Evolutionary conservation across 768 basidiomycete genomes (phyloP).

Genomic region (Termitomyces sp.): DNA sequence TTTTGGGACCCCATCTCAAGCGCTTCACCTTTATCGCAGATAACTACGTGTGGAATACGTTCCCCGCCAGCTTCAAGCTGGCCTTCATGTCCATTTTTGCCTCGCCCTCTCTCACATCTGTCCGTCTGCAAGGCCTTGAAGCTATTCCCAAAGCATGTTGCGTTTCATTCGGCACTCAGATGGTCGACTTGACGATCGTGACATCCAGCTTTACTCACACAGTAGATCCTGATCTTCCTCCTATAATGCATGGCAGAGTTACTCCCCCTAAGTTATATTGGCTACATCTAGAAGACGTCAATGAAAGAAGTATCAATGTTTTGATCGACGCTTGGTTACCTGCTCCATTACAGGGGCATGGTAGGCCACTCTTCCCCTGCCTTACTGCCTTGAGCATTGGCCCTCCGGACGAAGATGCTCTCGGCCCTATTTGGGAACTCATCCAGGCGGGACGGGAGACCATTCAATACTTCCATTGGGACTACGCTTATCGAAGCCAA

Average conservation of each 20-base stretch:
- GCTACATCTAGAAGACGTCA: conserved; percentile 4
- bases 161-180: neutral
- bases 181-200: conserved; percentile 1
- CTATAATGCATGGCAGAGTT: neutral
- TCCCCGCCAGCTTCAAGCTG: conserved; percentile 1
- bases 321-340: conserved; percentile 2
- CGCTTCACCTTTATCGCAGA: conserved; percentile 6
- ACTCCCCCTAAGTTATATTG: neutral
- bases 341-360: neutral
- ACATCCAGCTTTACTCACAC: neutral
- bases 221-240: conserved; percentile 1
- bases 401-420: neutral
- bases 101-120: neutral
- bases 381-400: conserved; percentile 1
- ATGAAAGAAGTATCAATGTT: neutral
- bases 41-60: neutral
- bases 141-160: conserved; percentile 2
- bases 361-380: neutral
- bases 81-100: conserved; percentile 3
- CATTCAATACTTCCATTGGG: conserved; percentile 9
- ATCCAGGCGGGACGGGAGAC: neutral
- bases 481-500: conserved; percentile 2
- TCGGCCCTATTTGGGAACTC: neutral
- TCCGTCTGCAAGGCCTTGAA: conserved; percentile 2
- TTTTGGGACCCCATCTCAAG: neutral